Base-by-base conservation (phyloP, 2,329 filamentous ascomycete genomes). In the Aspergillus costaricaensis region DNA sequence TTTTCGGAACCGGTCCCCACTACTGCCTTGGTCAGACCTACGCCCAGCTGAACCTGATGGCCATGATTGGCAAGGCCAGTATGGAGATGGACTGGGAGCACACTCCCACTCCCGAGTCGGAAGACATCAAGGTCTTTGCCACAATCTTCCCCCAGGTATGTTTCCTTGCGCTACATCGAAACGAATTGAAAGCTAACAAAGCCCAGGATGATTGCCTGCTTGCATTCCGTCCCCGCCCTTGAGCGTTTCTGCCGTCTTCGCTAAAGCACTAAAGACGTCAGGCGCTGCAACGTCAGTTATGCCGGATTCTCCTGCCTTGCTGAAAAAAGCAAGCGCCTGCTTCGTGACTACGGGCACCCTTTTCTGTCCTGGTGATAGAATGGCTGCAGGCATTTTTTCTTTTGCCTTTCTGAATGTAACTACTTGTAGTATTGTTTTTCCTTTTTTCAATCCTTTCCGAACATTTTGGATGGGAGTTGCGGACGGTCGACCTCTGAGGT, bases 41-140 rank as follows among this genome's bases (percentile, higher is more conserved):
- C 72, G 95, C 92, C 8, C 88, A 91, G 76, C 83, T 92, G 62
- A 96, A 96, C 78, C 81, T 99, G 70, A 94, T 91, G 73, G 86
- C 91, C 50, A 90, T 96, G 84, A 85, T 96, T 71, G 93, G 92
- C 74, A 96, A 95, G 84, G 93, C 92, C 8, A 90, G 91, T 66
- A 83, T 96, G 76, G 83, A 88, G 73, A 83, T 98, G 67, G 88
- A 98, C 77, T 98, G 94, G 94, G 85, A 88, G 76, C 95, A 99
- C 77, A 87, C 92, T 74, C 80, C 92, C 17, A 98, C 95, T 10
- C 87, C 90, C 0, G 73, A 83, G 61, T 96, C 91, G 0, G 95
- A 99, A 80, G 89, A 96, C 78, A 98, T 99, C 79, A 94, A 96
- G 82, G 94, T 98, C 67, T 99, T 98, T 80, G 95, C 95, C 43